Conservation (phyloP, 2,329 filamentous ascomycete genomes). For the Lithohypha guttulata region DNA sequence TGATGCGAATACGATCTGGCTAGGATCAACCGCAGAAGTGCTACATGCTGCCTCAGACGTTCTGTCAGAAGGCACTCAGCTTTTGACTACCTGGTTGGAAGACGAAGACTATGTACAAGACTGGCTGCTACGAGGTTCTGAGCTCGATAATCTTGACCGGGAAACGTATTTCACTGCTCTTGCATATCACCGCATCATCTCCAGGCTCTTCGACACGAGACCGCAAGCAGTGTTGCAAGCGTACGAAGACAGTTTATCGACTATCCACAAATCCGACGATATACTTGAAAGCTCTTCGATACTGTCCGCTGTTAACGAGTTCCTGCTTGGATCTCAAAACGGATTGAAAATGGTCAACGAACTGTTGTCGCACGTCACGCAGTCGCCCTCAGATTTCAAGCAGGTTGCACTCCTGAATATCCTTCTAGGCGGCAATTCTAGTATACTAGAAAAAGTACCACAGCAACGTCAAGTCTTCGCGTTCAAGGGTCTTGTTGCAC, state of each 20-base stretch:
- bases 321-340: constrained; percentile 37
- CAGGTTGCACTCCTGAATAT: constrained; percentile 43
- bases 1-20: constrained; percentile 45
- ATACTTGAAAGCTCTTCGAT: constrained; percentile 38
- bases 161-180: constrained; percentile 31
- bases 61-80: constrained; percentile 39
- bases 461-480: constrained; percentile 67
- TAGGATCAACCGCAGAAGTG: constrained; percentile 35
- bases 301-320: constrained; percentile 39
- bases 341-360: constrained; percentile 49
- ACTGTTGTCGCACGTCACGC: constrained; percentile 48
- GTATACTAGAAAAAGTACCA: constrained; percentile 38
- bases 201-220: constrained; percentile 24
- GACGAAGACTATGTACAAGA: constrained; percentile 22
- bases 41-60: constrained; percentile 44
- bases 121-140: constrained; percentile 29
- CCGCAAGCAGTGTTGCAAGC: constrained; percentile 23
- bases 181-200: constrained; percentile 30
- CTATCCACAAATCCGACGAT: constrained; percentile 30
- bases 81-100: constrained; percentile 36
- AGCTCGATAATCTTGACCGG: constrained; percentile 24
- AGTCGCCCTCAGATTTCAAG: constrained; percentile 7
- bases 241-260: constrained; percentile 5
- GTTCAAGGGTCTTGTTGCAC: constrained; percentile 64
- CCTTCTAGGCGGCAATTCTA: constrained; percentile 40